A percentile compares a stretch with the other conserved stretches of the same genome.
These are phyloP conservation scores for Penicillium sp. DNA, from an alignment of 2,329 filamentous ascomycete genomes.

Conservation along the genomic window DNA sequence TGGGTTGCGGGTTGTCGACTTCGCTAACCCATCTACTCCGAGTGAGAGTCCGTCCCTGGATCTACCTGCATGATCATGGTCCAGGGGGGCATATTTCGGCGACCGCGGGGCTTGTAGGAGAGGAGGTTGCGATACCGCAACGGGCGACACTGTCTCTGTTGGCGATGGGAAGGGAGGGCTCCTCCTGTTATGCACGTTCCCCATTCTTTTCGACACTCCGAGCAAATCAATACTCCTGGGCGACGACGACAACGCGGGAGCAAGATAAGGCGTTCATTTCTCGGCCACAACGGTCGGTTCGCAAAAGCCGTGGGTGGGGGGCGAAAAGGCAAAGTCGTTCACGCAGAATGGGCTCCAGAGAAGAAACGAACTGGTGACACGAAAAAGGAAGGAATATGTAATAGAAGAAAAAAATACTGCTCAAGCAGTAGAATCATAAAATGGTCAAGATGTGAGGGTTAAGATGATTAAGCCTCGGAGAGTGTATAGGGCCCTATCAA, in stretches of 20 bases:
- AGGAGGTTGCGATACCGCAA: slow-evolving; percentile 27
- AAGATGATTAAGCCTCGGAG: slow-evolving; percentile 15
- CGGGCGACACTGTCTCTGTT: slow-evolving; percentile 36
- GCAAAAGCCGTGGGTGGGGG: not conserved
- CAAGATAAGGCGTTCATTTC: slow-evolving; percentile 35
- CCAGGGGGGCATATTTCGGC: slow-evolving; percentile 12
- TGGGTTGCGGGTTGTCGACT: slow-evolving; percentile 5
- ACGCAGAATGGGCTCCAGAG: not conserved
- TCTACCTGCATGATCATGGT: slow-evolving; percentile 13
- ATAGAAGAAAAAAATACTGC: slow-evolving; percentile 1
- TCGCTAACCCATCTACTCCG: slow-evolving; percentile 9
- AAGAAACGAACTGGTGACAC: not conserved
- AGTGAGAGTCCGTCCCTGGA: slow-evolving; percentile 11
- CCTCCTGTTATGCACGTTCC: slow-evolving; percentile 39
- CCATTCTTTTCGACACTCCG: slow-evolving; percentile 38
- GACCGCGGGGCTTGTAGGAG: slow-evolving; percentile 28
- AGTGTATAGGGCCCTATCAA: slow-evolving; percentile 10
- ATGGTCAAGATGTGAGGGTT: not conserved
- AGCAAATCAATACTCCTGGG: slow-evolving; percentile 33
- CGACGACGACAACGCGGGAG: slow-evolving; percentile 32
- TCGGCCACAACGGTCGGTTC: slow-evolving; percentile 30
- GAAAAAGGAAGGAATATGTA: slow-evolving; percentile 1
- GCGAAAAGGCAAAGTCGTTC: not conserved
- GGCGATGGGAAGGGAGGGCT: slow-evolving; percentile 43
- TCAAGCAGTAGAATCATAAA: not conserved